Base-by-base conservation (phyloP, 495 filamentous ascomycete genomes). In the Entonaema liquescens region DNA sequence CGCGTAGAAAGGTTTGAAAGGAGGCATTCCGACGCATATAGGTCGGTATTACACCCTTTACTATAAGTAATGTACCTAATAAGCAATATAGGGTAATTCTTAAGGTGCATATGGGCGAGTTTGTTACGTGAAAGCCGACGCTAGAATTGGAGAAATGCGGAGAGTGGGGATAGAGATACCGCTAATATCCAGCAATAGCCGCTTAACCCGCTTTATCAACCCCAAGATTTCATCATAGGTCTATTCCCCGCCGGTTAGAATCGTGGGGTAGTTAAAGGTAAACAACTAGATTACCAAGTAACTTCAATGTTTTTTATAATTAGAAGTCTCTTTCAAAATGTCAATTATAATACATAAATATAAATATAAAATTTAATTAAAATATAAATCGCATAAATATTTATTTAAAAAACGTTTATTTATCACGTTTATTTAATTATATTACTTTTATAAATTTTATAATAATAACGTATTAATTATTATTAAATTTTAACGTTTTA, bases 131-230 rank as follows among this genome's bases (percentile, higher is more conserved):
- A 15, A 12, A 52, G 49, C 49, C 49, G 17, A 44, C 40, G 17
- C 49, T 26, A 28, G 25, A 53, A 28, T 65, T 64, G 65, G 70
- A 50, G 55, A 68, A 68, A 19, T 65, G 69, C 50, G 65, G 72
- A 65, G 56, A 58, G 55, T 50, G 35, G 57, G 44, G 59, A 33
- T 35, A 44, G 44, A 36, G 54, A 40, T 44, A 26, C 71, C 71
- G 68, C 58, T 17, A 55, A 47, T 71, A 70, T 59, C 71, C 74
- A 67, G 57, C 65, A 49, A 69, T 74, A 74, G 62, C 71, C 71
- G 74, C 25, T 35, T 54, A 35, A 42, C 38, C 50, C 29, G 58
- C 28, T 26, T n/a, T 55, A 29, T 55, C 29, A 19, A 19, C 15
- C n/a, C 52, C 8, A 9, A 9, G 2, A 29, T n/a, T 31, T 28